phyloP scores from a whole-genome alignment of 2,329 filamentous ascomycete genomes.

The Cercospora zeina region DNA sequence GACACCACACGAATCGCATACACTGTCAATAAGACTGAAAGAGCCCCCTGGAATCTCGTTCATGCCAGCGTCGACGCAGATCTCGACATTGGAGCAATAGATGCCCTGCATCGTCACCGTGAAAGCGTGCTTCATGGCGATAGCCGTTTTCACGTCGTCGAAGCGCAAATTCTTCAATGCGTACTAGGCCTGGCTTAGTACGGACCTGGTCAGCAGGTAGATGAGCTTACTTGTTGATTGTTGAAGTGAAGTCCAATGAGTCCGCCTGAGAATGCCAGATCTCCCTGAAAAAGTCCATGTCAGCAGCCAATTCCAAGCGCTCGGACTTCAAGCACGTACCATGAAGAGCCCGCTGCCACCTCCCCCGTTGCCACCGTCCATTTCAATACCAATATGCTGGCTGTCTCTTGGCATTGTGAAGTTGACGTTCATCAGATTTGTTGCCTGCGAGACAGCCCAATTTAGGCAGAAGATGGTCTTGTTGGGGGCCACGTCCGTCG shows the following conservation, averaged over 20 bases:
- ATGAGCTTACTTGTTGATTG: conserved; percentile 52
- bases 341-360: conserved; percentile 33
- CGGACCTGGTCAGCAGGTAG: background rate
- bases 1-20: conserved; percentile 25
- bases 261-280: conserved; percentile 62
- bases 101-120: conserved; percentile 28
- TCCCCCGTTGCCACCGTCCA: conserved; percentile 35
- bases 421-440: conserved; percentile 34
- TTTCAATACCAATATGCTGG: conserved; percentile 43
- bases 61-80: conserved; percentile 33
- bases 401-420: conserved; percentile 42
- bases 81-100: conserved; percentile 35
- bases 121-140: conserved; percentile 31
- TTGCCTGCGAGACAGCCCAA: conserved; percentile 38
- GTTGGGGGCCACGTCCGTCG: conserved; percentile 25
- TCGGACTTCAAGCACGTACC: conserved; percentile 24
- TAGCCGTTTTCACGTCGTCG: conserved; percentile 29
- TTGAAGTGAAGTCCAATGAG: conserved; percentile 56
- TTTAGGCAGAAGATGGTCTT: conserved; percentile 31
- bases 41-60: conserved; percentile 29
- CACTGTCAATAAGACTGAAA: conserved; percentile 33
- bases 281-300: conserved; percentile 34
- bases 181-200: conserved; percentile 45
- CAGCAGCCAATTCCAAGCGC: background rate
- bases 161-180: conserved; percentile 39